Evolutionary conservation across 2,329 filamentous ascomycete genomes (phyloP), one percentile per base, ranked within the genome.

Genomic region (Colletotrichum nymphaeae): DNA sequence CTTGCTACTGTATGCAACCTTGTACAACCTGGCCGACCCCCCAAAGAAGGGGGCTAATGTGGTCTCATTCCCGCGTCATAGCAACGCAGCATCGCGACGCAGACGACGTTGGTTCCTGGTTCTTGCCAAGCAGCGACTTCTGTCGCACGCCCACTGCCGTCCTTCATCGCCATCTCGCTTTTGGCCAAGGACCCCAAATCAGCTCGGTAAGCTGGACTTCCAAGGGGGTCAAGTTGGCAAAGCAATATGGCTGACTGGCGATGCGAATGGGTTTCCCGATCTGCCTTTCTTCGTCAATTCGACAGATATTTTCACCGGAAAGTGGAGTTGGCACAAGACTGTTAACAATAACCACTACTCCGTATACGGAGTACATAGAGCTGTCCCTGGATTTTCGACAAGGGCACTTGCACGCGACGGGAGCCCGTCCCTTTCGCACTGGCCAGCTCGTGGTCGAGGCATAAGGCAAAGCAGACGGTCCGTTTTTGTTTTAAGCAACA

Each of bases 31-130:
- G 8, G 42, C 7, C 35, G n/a, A 7, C 28, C 32, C 60, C 30
- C 28, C 26, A 52, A 63, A 12, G 26, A 16, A 49, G 62, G 53
- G 53, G 59, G 53, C 16, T 59, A 30, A 60, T 56, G 32, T 65
- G 66, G 70, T 28, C 55, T 55, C 66, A 69, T 69, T 73, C 55
- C 59, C 59, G 60, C 66, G 70, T 73, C 70, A 69, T 72, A 63
- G 19, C 26, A 55, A 32, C 28, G 46, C 70, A 65, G 59, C 32
- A 53, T 56, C 58, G 66, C 53, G 30, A 69, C 69, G 32, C 53
- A 49, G 19, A 49, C 22, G 70, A 35, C 55, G 66, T 69, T 69
- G 46, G 24, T 46, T 28, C 14, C 49, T 46, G 22, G 30, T 46
- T 26, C 57, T 65, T 19, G 64, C 65, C 65, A 72, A 63, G 52